Evolutionary conservation across 2,329 filamentous ascomycete genomes (phyloP).

Genomic region (Claviceps sp.): DNA sequence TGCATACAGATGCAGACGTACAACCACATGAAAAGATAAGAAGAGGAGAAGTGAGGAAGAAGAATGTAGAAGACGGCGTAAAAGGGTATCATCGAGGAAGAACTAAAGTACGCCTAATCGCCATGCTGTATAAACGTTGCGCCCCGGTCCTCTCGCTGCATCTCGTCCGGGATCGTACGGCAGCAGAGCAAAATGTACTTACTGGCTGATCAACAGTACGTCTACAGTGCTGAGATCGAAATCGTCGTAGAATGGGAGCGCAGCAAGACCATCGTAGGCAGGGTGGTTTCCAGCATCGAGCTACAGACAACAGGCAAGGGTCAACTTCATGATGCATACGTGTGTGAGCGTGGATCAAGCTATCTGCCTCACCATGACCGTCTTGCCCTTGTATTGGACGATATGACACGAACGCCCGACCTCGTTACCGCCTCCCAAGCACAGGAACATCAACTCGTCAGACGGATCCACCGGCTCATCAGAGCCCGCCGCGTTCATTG

Average conservation of each 20-base stretch:
- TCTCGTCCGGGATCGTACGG: background rate
- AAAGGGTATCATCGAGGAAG: background rate
- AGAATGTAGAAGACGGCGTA: background rate
- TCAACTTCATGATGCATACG: background rate
- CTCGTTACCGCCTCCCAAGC: constrained; percentile 89
- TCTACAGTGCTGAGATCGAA: constrained; percentile 97
- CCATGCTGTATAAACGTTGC: background rate
- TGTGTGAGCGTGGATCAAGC: background rate
- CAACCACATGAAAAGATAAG: constrained; percentile 5
- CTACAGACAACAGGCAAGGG: constrained; percentile 27
- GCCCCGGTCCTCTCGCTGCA: background rate
- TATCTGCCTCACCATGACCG: constrained; percentile 64
- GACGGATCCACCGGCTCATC: constrained; percentile 87
- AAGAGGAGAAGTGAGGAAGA: background rate
- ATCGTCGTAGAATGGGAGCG: constrained; percentile 94
- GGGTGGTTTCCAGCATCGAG: constrained; percentile 96
- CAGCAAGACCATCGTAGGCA: constrained; percentile 85
- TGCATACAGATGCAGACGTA: constrained; percentile 15
- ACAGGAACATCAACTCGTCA: constrained; percentile 89
- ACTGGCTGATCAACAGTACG: constrained; percentile 97
- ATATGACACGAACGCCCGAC: constrained; percentile 96
- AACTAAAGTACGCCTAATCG: constrained; percentile 1
- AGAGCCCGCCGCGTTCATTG: constrained; percentile 50
- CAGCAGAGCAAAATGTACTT: constrained; percentile 34
- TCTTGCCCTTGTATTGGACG: constrained; percentile 98